phyloP scores from a whole-genome alignment of 2,329 filamentous ascomycete genomes.

The Ustulina deusta region DNA sequence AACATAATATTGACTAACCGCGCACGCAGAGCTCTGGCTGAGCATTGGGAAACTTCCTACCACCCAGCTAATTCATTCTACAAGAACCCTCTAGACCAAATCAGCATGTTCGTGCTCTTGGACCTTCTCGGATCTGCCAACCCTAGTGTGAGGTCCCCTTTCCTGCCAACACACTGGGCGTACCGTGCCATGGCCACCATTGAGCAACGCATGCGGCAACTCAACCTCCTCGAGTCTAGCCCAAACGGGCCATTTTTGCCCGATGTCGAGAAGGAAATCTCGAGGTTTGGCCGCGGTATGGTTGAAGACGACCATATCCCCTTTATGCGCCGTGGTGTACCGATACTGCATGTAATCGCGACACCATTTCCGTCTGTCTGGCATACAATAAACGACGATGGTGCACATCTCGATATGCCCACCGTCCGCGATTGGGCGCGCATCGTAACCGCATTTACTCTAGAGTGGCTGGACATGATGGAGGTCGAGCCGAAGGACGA shows the following conservation, averaged over 20 bases:
- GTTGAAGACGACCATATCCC: slow-evolving; percentile 83
- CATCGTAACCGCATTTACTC: slow-evolving; percentile 77
- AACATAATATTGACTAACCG: slow-evolving; percentile 24
- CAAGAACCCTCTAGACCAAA: slow-evolving; percentile 75
- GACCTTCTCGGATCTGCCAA: slow-evolving; percentile 75
- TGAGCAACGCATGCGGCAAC: slow-evolving; percentile 72
- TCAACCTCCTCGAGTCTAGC: slow-evolving; percentile 63
- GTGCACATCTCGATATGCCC: slow-evolving; percentile 75
- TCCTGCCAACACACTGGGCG: slow-evolving; percentile 84
- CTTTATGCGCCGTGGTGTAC: slow-evolving; percentile 79
- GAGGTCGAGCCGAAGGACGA: slow-evolving; percentile 51
- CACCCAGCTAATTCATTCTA: slow-evolving; percentile 78
- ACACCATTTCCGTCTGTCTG: slow-evolving; percentile 77
- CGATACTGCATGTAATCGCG: slow-evolving; percentile 81
- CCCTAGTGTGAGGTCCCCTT: slow-evolving; percentile 77
- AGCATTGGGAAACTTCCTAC: slow-evolving; percentile 74
- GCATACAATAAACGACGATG: slow-evolving; percentile 79
- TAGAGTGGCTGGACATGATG: slow-evolving; percentile 82
- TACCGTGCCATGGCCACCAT: slow-evolving; percentile 74
- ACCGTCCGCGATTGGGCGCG: slow-evolving; percentile 82
- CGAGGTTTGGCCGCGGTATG: slow-evolving; percentile 51
- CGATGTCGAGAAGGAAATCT: slow-evolving; percentile 62
- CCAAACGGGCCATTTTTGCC: slow-evolving; percentile 64
- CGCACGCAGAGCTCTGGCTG: slow-evolving; percentile 69
- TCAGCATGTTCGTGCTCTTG: slow-evolving; percentile 80